phyloP scores from a whole-genome alignment of 495 filamentous ascomycete species.

The Penicillium subrubescens region DNA sequence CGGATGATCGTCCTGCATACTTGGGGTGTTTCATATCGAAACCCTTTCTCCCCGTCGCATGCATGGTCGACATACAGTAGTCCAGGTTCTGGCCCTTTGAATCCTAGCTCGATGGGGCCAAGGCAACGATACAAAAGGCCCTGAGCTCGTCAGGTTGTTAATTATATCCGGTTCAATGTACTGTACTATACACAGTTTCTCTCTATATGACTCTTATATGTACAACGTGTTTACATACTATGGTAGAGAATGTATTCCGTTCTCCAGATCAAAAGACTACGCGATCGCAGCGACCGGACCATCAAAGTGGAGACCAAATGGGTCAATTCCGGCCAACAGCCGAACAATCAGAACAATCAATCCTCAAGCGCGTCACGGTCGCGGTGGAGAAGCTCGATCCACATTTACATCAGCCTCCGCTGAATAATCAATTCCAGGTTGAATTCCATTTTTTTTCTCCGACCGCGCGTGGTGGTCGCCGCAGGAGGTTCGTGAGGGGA shows the following conservation, averaged over 20 bases:
- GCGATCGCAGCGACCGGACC: neutral
- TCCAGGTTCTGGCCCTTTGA: neutral
- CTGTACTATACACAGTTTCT: neutral
- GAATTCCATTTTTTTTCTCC: neutral
- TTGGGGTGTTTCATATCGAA: neutral
- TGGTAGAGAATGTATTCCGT: neutral
- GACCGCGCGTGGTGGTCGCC: neutral
- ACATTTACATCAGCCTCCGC: neutral
- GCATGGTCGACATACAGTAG: slow-evolving; percentile 1
- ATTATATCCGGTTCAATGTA: neutral
- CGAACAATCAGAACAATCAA: neutral
- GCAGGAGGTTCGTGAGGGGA: neutral
- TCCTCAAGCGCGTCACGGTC: neutral
- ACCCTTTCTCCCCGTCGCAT: neutral
- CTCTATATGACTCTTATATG: neutral
- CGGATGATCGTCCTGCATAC: slow-evolving; percentile 1
- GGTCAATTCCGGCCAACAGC: neutral
- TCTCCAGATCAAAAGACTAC: neutral
- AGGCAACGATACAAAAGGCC: neutral
- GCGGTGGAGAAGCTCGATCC: neutral
- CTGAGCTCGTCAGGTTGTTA: neutral
- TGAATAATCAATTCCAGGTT: neutral
- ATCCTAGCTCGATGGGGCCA: neutral
- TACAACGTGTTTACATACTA: neutral
- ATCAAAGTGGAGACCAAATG: neutral